These are phyloP conservation scores for Geotrichum histeridarum DNA, from an alignment of 1,139 yeast genomes.

Conservation along the genomic window DNA sequence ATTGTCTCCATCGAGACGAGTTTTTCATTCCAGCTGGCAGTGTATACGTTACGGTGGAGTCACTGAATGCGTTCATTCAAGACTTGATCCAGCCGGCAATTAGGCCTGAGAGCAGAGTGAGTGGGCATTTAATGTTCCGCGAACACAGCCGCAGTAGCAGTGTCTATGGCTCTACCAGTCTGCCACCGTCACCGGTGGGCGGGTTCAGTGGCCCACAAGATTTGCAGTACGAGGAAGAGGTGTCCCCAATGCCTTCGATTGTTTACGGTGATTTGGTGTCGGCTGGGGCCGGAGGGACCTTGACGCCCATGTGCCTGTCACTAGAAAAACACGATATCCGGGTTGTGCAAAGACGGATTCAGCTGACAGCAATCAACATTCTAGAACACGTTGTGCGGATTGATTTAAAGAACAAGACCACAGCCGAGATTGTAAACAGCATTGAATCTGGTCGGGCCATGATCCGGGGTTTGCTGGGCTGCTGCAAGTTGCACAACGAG, in stretches of 20 bases:
- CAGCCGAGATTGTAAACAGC: conserved; percentile 5
- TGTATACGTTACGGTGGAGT: conserved; percentile 10
- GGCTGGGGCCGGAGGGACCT: neutral
- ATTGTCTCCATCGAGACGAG: conserved; percentile 12
- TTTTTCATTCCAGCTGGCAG: conserved; percentile 17
- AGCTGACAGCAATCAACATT: conserved; percentile 26
- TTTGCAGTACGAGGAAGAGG: neutral
- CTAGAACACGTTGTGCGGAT: conserved; percentile 22
- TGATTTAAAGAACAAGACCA: neutral
- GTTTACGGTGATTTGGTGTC: conserved; percentile 22
- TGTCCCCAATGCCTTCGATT: conserved; percentile 19
- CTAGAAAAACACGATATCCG: conserved; percentile 22
- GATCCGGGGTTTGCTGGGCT: conserved; percentile 12
- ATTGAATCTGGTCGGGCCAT: conserved; percentile 14
- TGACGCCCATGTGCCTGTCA: conserved; percentile 22
- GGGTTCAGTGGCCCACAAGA: neutral
- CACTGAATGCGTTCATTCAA: conserved; percentile 11
- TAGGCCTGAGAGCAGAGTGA: neutral
- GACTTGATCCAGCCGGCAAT: conserved; percentile 12
- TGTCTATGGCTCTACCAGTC: conserved; percentile 19
- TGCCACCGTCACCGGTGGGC: conserved; percentile 3
- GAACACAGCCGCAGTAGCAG: conserved; percentile 6
- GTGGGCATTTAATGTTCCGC: neutral
- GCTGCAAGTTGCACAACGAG: neutral
- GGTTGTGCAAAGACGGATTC: conserved; percentile 27